These are phyloP conservation scores for Laguncularia racemosa DNA, from an alignment of 345 rosid species.

Conservation along the genomic window DNA sequence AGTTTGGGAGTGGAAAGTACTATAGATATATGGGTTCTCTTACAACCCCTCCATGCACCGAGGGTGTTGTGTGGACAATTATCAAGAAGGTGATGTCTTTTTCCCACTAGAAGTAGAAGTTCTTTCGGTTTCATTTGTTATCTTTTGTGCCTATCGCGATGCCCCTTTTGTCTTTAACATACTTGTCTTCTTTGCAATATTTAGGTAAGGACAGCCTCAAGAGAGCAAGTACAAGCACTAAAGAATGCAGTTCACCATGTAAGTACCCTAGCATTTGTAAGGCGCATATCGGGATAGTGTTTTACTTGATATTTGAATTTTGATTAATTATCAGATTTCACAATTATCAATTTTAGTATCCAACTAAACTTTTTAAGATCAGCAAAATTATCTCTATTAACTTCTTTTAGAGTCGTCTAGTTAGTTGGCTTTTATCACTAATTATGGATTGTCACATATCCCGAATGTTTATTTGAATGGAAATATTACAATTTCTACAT, in stretches of 20 bases:
- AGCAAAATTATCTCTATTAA: too few species aligned
- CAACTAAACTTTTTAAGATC: too few species aligned
- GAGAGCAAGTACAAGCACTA: conserved; percentile 45
- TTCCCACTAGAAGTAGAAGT: not conserved
- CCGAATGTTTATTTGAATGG: too few species aligned
- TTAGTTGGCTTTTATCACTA: too few species aligned
- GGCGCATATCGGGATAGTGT: too few species aligned
- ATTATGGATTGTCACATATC: too few species aligned
- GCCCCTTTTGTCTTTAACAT: not conserved
- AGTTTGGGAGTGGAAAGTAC: conserved; percentile 42
- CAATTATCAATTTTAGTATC: too few species aligned
- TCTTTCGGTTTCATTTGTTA: not conserved
- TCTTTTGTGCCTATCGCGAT: not conserved
- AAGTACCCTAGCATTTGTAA: not conserved
- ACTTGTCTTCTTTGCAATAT: too few species aligned
- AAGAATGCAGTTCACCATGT: conserved; percentile 45
- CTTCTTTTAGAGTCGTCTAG: too few species aligned
- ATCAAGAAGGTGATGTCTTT: conserved; percentile 26
- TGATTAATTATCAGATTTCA: too few species aligned
- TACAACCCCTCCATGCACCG: conserved; percentile 69
- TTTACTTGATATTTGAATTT: too few species aligned
- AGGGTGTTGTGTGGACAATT: conserved; percentile 71
- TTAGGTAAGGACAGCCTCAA: conserved; percentile 60
- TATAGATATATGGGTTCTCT: conserved; percentile 67
- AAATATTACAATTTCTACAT: too few species aligned